These are phyloP conservation scores for Aspergillus baeticus DNA, from an alignment of 495 filamentous ascomycete species.

Conservation along the genomic window DNA sequence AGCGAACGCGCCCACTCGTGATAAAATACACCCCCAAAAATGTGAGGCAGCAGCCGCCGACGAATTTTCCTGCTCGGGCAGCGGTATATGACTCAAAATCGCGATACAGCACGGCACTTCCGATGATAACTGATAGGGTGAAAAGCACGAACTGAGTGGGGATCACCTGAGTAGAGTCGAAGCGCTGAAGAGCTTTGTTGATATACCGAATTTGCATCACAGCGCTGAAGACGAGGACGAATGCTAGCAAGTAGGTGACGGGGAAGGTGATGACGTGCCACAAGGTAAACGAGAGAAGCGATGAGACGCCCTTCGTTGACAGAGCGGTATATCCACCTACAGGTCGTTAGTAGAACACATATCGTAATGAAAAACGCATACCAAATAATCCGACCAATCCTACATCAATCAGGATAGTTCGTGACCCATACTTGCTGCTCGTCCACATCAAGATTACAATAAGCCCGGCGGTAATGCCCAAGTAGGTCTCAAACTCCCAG, in stretches of 20 bases:
- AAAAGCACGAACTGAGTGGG: slow-evolving; percentile 97
- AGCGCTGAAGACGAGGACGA: slow-evolving; percentile 77
- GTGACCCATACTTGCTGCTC: slow-evolving; percentile 77
- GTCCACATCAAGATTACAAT: slow-evolving; percentile 76
- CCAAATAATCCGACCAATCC: slow-evolving; percentile 91
- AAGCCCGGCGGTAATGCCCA: slow-evolving; percentile 68
- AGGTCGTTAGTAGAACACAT: slow-evolving; percentile 25
- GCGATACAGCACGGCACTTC: slow-evolving; percentile 86
- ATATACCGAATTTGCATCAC: slow-evolving; percentile 95
- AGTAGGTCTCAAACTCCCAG: slow-evolving; percentile 88
- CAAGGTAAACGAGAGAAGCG: slow-evolving; percentile 84
- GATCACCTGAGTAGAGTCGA: slow-evolving; percentile 96
- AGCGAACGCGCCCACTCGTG: slow-evolving; percentile 58
- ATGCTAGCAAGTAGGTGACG: slow-evolving; percentile 79
- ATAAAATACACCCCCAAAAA: slow-evolving; percentile 95
- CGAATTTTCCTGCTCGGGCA: slow-evolving; percentile 73
- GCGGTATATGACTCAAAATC: slow-evolving; percentile 82
- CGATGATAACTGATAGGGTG: slow-evolving; percentile 91
- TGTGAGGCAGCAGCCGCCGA: slow-evolving; percentile 84
- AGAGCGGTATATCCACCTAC: slow-evolving; percentile 91
- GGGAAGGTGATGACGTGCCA: slow-evolving; percentile 87
- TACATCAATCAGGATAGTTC: slow-evolving; percentile 88
- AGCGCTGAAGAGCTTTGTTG: slow-evolving; percentile 90
- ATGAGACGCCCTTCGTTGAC: slow-evolving; percentile 94
- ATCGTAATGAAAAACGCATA: slow-evolving; percentile 38